A percentile compares a stretch with the other conserved stretches of the same genome.
phyloP scores from a whole-genome alignment of 2,329 filamentous ascomycete genomes.

The Phyllosticta ampelicida region DNA sequence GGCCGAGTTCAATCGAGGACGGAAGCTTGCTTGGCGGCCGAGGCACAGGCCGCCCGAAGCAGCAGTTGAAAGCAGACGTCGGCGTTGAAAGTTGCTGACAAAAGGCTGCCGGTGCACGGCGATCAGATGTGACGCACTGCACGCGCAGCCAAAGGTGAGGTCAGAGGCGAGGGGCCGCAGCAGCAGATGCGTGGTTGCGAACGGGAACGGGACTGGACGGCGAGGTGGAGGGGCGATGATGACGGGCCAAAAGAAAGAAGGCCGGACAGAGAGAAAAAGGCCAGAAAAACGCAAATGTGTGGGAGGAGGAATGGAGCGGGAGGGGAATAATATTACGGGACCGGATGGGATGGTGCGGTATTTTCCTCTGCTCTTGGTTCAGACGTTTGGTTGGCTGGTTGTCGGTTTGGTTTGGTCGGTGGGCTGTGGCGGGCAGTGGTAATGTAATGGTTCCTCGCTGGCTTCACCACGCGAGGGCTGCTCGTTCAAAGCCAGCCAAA shows the following conservation, averaged over 20 bases:
- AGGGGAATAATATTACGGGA: not conserved
- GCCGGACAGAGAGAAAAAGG: not conserved
- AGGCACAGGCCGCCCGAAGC: conserved; percentile 1
- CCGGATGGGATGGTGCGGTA: conserved; percentile 3
- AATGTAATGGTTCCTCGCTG: no score
- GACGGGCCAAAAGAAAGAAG: not conserved
- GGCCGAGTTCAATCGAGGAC: not conserved
- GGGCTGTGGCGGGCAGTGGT: no score
- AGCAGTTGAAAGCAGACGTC: not conserved
- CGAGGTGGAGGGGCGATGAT: not conserved
- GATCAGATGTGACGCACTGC: not conserved
- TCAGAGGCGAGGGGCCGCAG: not conserved
- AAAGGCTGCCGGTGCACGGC: not conserved
- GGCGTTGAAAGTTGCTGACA: not conserved
- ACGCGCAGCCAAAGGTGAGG: not conserved
- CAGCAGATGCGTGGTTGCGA: no score
- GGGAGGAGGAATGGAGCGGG: not conserved
- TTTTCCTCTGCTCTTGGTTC: not conserved
- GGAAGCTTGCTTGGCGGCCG: conserved; percentile 8
- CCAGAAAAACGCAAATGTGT: not conserved
- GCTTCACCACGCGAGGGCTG: no score
- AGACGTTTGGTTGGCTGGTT: no score
- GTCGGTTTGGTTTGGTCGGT: no score
- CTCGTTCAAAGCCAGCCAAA: no score
- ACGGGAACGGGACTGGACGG: no score